Evolutionary conservation across 1,284 basidiomycete genomes (phyloP).

Genomic region (Cryptococcus neoformans): DNA sequence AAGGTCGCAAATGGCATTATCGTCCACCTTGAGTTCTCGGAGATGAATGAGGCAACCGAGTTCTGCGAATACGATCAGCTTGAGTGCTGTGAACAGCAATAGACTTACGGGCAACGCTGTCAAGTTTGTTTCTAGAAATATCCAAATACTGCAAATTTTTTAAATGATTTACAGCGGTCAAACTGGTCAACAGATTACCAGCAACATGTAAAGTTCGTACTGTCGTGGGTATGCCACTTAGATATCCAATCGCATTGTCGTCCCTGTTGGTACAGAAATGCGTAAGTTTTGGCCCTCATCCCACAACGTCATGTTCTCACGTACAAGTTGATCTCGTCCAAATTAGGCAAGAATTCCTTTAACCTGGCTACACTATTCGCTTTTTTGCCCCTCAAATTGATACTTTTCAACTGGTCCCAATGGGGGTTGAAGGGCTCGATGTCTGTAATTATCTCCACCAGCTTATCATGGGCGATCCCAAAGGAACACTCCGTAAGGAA

Average conservation of each 20-base stretch:
- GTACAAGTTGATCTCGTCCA: conserved; percentile 78
- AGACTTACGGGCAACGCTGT: conserved; percentile 75
- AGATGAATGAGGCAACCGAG: conserved; percentile 79
- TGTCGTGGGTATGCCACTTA: conserved; percentile 76
- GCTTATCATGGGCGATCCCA: conserved; percentile 80
- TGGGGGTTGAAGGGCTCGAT: conserved; percentile 91
- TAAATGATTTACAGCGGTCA: conserved; percentile 88
- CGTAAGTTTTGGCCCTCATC: not conserved
- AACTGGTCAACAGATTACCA: conserved; percentile 75
- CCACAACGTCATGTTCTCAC: conserved; percentile 39
- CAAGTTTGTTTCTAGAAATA: conserved; percentile 85
- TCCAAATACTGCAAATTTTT: conserved; percentile 83
- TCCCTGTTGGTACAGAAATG: conserved; percentile 55
- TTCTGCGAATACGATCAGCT: conserved; percentile 54
- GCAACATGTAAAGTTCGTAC: conserved; percentile 78
- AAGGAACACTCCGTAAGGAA: conserved; percentile 93
- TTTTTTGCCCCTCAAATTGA: conserved; percentile 75
- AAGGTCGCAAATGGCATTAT: conserved; percentile 72
- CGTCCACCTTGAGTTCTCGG: conserved; percentile 82
- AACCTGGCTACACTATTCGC: conserved; percentile 86
- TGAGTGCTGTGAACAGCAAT: not conserved
- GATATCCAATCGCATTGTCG: conserved; percentile 75
- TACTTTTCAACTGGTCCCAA: conserved; percentile 76
- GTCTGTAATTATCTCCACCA: conserved; percentile 91
- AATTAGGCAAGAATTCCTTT: conserved; percentile 86